Base-by-base conservation (phyloP, 2,329 filamentous ascomycete species). In the Exophiala xenobiotica region DNA sequence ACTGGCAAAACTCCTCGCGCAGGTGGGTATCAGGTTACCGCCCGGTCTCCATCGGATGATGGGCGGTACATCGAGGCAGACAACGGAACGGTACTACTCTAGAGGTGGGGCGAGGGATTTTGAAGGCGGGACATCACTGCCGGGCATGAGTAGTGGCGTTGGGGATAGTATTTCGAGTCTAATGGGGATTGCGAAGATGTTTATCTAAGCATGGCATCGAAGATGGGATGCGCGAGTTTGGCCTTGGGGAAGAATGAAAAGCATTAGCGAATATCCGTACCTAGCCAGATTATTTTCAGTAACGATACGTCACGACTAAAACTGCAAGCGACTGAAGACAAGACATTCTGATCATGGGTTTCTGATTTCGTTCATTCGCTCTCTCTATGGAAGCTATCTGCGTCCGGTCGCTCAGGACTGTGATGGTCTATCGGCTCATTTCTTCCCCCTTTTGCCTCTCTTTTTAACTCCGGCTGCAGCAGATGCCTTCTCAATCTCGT, bases 21-120 rank as follows among this genome's bases (percentile, higher is more conserved):
- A 85, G 65, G 87, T 96, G 68, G 91, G 91, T 18, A 76, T 97
- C 54, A 79, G 85, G 56, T 70, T 96, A 58, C 91, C 91, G 1
- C 75, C 77, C 4, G 70, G 76, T 9, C 65, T 90, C 53, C 65
- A 70, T 56, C 69, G 70, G 4, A 41, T 65, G 60, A n/a, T 60
- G 64, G 63, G 64, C 51, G 71, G 73, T 44, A 49, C 63, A 61
- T 67, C 66, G 4, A 64, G 68, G 24, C 63, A 62, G 38, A 60
- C 64, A 43, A 53, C 61, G 53, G 46, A 60, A 56, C 31, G 61
- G 49, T 56, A 54, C 26, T 61, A 64, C 50, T 60, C 67, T 47
- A 59, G 69, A 47, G 56, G 61, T 38, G 68, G 71, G 20, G 61
- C 54, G 39, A 54, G 60, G 44, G 64, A 48, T 58, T 59, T 56